Evolutionary conservation across 2,329 filamentous ascomycete species (phyloP).

Genomic region (Ascochyta koolunga): DNA sequence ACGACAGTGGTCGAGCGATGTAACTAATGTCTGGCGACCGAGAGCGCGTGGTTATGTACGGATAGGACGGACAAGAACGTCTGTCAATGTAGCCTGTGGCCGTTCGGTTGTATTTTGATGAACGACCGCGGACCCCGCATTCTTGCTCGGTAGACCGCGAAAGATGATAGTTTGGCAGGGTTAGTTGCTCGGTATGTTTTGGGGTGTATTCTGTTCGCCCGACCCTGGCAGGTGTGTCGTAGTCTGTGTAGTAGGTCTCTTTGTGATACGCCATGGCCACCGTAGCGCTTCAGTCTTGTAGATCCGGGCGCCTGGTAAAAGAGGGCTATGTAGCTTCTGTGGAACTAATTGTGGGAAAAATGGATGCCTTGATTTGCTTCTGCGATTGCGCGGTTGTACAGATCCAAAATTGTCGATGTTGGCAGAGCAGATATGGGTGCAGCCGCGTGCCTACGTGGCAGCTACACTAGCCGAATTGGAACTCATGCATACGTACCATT

Average conservation of each 20-base stretch:
- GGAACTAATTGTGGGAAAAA: not conserved
- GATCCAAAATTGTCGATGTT: not conserved
- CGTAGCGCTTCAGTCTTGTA: not conserved
- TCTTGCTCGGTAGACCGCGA: not conserved
- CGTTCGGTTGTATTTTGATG: not conserved
- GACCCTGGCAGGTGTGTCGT: not conserved
- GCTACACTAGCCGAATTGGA: slow-evolving; percentile 6
- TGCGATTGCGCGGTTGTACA: not conserved
- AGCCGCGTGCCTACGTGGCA: slow-evolving; percentile 8
- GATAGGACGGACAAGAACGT: not conserved
- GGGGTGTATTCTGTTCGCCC: not conserved
- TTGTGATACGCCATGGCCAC: not conserved
- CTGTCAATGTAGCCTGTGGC: slow-evolving; percentile 4
- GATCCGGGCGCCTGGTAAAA: not conserved
- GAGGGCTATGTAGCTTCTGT: not conserved
- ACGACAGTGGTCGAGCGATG: not conserved
- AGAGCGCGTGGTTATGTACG: slow-evolving; percentile 1
- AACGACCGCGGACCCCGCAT: too few relatives aligned
- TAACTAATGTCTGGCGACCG: not conserved
- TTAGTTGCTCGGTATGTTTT: not conserved
- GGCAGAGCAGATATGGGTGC: not conserved
- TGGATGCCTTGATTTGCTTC: not conserved
- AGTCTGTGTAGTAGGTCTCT: not conserved
- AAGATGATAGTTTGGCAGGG: not conserved
- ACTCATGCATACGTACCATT: not conserved